Evolutionary conservation across 2,329 filamentous ascomycete species (phyloP), one percentile per base, ranked within the genome.

Genomic region (Cercospora nicotianae): DNA sequence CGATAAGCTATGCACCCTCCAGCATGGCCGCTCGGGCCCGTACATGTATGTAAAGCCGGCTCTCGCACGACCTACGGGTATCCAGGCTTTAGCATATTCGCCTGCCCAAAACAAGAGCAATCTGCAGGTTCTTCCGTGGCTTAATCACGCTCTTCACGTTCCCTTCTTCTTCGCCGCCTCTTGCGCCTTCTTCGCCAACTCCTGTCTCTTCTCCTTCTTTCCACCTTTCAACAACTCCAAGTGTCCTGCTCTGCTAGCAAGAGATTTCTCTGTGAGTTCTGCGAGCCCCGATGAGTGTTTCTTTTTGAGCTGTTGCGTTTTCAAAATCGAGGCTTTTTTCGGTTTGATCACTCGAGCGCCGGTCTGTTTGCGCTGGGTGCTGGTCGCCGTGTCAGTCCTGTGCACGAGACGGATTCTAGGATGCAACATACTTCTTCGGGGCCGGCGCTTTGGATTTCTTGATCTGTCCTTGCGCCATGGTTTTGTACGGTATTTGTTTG

Each of bases 221-320:
- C 88, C 89, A 2, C 89, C 88, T 66, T 83, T 83, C 75, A 92
- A 77, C 75, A 92, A 76, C 78, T 92, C 90, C 75, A 92, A 75
- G 83, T 92, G 90, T 13, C 90, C 90, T 5, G 89, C 90, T 74
- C 87, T 87, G 69, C 87, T 82, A 12, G 89, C 90, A 9, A 92
- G 82, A 70, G 84, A 85, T 69, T 86, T 85, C 76, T 92, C 90
- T n/a, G 90, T 92, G 80, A 87, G 83, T 0, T 85, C 85, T 3
- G 85, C 86, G 48, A 92, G 79, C 0, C 89, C 89, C 0, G 86
- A 81, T 0, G 87, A 84, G 69, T 87, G 83, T 84, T 90, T 90
- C 85, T 89, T 90, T 63, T 85, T 87, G 77, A 90, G 83, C 74
- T 88, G 87, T 71, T 87, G 81, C 75, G 88, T 84, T 76, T 85